A percentile compares a stretch with the other conserved stretches of the same genome.
Evolutionary conservation across 164 flowering plant species (phyloP).

Genomic region (Kalanchoe fedtschenkoi): DNA sequence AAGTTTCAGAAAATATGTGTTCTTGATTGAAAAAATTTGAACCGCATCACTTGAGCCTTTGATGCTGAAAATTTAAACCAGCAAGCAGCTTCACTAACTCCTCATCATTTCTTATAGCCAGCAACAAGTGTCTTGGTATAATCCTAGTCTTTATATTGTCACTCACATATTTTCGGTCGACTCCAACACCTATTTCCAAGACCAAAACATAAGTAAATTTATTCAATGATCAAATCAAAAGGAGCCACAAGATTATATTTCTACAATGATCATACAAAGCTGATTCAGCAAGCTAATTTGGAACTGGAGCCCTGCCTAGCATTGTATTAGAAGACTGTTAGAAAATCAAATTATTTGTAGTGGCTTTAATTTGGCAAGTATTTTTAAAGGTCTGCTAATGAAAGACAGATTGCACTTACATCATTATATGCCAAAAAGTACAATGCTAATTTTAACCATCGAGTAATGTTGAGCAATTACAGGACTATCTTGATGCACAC

Average conservation of each 20-base stretch:
- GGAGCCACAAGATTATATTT: neutral
- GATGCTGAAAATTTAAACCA: too few species aligned
- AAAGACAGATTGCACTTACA: neutral
- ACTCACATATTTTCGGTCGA: too few species aligned
- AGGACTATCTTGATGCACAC: neutral
- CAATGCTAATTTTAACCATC: neutral
- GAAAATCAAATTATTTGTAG: conserved; percentile 31
- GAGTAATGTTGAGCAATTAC: too few species aligned
- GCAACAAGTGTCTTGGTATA: too few species aligned
- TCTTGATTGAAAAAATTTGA: too few species aligned
- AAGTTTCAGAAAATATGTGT: too few species aligned
- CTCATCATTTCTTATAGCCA: too few species aligned
- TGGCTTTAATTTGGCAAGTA: conserved; percentile 10
- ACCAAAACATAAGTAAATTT: too few species aligned
- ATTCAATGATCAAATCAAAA: neutral
- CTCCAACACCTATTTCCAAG: too few species aligned
- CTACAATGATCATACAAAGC: neutral
- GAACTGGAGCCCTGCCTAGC: conserved; percentile 42
- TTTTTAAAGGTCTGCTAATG: neutral
- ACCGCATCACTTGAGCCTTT: too few species aligned
- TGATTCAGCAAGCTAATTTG: conserved; percentile 32
- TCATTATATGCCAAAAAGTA: neutral
- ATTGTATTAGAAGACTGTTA: conserved; percentile 37
- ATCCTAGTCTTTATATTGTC: too few species aligned
- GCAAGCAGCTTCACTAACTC: too few species aligned